phyloP scores from a whole-genome alignment of 345 rosid species.

The Lumnitzera racemosa region DNA sequence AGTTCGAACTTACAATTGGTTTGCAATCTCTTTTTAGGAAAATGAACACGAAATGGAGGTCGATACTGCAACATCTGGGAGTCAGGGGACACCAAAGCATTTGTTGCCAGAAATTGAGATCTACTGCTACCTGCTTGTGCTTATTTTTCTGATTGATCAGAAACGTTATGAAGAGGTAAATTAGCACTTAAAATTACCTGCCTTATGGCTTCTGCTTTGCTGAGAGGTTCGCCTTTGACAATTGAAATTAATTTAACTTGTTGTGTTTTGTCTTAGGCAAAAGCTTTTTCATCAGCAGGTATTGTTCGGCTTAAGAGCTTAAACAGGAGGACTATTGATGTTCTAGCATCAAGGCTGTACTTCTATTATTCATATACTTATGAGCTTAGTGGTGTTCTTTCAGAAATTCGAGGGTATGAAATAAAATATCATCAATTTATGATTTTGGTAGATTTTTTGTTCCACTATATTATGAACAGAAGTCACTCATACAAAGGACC shows the following conservation, averaged over 20 bases:
- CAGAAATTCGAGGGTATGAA: constrained; percentile 74
- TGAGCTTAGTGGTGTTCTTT: constrained; percentile 72
- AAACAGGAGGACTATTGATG: constrained; percentile 73
- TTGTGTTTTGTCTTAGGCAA: constrained; percentile 39
- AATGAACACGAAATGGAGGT: constrained; percentile 90
- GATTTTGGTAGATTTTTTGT: too few relatives aligned
- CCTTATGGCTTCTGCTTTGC: background rate
- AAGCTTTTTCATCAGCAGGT: constrained; percentile 79
- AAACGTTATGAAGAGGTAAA: constrained; percentile 62
- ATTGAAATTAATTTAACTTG: too few relatives aligned
- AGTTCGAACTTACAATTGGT: too few relatives aligned
- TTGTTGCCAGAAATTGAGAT: constrained; percentile 67
- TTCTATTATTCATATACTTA: constrained; percentile 73
- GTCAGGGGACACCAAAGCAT: constrained; percentile 46
- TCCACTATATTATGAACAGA: too few relatives aligned
- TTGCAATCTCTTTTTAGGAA: constrained; percentile 21
- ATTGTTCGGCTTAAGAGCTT: constrained; percentile 58
- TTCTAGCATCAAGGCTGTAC: constrained; percentile 70
- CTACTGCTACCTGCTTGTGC: constrained; percentile 60
- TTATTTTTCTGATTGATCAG: constrained; percentile 73
- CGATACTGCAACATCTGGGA: constrained; percentile 54
- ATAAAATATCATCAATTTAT: background rate
- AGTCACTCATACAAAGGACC: too few relatives aligned
- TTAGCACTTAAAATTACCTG: background rate
- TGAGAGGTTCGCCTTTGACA: background rate